phyloP scores from a whole-genome alignment of 2,329 filamentous ascomycete genomes.

The Aspergillus latus region DNA sequence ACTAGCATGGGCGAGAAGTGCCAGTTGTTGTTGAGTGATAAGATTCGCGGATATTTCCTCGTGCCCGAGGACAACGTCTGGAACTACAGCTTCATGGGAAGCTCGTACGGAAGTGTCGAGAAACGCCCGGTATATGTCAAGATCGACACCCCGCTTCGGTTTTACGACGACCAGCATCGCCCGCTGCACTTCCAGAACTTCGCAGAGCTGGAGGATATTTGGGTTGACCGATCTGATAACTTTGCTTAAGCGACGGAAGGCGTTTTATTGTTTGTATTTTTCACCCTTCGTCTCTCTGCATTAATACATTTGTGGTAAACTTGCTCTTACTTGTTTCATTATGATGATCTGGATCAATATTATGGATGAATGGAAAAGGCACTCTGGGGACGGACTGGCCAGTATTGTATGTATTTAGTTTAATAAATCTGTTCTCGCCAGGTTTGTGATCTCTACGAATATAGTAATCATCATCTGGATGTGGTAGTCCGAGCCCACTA shows the following conservation, averaged over 20 bases:
- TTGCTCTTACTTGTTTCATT: slow-evolving; percentile 12
- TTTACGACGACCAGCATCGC: slow-evolving; percentile 90
- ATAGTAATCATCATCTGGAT: background rate
- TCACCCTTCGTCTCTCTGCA: slow-evolving; percentile 2
- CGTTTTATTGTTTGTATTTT: slow-evolving; percentile 21
- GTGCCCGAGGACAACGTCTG: slow-evolving; percentile 86
- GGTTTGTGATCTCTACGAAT: background rate
- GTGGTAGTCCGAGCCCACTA: background rate
- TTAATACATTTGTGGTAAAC: slow-evolving; percentile 8
- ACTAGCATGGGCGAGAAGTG: slow-evolving; percentile 93
- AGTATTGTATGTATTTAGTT: slow-evolving; percentile 2
- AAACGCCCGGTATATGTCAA: slow-evolving; percentile 91
- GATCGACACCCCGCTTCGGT: slow-evolving; percentile 84
- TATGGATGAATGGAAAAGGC: slow-evolving; percentile 2
- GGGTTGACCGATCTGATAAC: slow-evolving; percentile 89
- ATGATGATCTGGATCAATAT: slow-evolving; percentile 10
- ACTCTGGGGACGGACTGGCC: background rate
- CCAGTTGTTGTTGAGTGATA: slow-evolving; percentile 87
- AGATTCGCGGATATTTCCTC: slow-evolving; percentile 93
- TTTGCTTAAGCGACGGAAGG: slow-evolving; percentile 66
- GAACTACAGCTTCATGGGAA: slow-evolving; percentile 99
- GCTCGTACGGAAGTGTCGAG: slow-evolving; percentile 79
- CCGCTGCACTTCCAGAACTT: slow-evolving; percentile 97
- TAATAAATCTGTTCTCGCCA: slow-evolving; percentile 2
- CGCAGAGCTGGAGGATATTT: slow-evolving; percentile 93